A percentile compares a stretch with the other conserved stretches of the same genome.
phyloP scores from a whole-genome alignment of 768 basidiomycete genomes.

The Leccinum uliginosum region DNA sequence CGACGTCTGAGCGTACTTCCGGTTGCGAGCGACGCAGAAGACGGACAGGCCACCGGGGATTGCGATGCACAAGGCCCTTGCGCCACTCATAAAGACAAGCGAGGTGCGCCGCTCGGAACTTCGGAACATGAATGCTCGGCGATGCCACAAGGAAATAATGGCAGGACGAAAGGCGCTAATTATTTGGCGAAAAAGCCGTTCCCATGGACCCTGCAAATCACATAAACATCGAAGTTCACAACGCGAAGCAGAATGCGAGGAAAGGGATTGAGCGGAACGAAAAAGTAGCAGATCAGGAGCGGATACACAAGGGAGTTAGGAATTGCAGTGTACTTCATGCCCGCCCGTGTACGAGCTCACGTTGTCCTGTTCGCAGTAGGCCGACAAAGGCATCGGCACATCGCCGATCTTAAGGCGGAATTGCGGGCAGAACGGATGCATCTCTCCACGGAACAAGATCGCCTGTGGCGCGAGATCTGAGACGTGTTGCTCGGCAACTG shows the following conservation, averaged over 20 bases:
- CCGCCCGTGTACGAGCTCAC: constrained; percentile 3
- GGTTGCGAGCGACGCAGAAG: constrained; percentile 42
- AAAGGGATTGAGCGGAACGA: constrained; percentile 51
- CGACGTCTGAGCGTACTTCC: constrained; percentile 59
- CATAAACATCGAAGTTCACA: constrained; percentile 56
- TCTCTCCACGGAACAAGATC: constrained; percentile 64
- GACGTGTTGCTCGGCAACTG: constrained; percentile 54
- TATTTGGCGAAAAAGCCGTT: constrained; percentile 67
- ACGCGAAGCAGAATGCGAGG: constrained; percentile 53
- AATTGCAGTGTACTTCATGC: background rate
- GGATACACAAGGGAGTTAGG: constrained; percentile 55
- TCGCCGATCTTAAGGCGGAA: constrained; percentile 66
- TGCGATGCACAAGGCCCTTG: constrained; percentile 51
- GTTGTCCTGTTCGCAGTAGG: constrained; percentile 44
- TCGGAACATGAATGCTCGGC: constrained; percentile 55
- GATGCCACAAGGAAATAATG: constrained; percentile 65
- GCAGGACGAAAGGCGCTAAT: constrained; percentile 57
- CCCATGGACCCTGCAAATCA: constrained; percentile 69
- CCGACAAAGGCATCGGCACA: constrained; percentile 57
- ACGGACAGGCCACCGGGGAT: constrained; percentile 28
- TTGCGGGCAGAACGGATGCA: constrained; percentile 68
- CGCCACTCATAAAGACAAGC: constrained; percentile 60
- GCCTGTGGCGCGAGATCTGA: constrained; percentile 60
- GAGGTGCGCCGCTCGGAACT: constrained; percentile 61
- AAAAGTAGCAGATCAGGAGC: constrained; percentile 43